phyloP scores from a whole-genome alignment of 108 stramenopile genomes.

The Skeletonema potamos region DNA sequence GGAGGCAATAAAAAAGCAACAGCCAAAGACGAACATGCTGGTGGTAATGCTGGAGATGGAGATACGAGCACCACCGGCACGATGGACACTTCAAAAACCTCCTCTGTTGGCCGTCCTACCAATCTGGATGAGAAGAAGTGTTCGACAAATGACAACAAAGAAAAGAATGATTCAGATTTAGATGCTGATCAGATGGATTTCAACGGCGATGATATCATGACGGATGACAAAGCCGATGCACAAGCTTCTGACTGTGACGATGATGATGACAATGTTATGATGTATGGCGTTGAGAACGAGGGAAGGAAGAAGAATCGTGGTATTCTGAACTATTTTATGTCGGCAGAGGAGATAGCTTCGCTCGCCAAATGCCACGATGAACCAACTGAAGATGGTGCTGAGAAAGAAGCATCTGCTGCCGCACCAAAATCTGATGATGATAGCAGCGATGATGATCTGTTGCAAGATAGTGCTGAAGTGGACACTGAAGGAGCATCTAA shows the following conservation, averaged over 20 bases:
- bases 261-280: constrained; percentile 1
- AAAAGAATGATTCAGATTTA: background rate
- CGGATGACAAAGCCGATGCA: background rate
- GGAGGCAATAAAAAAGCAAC: background rate
- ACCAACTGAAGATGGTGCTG: background rate
- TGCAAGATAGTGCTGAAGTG: background rate
- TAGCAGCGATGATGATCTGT: background rate
- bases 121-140: background rate
- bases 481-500: background rate
- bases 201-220: background rate
- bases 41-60: background rate
- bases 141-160: background rate
- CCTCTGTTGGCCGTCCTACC: background rate
- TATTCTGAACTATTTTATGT: background rate
- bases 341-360: background rate
- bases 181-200: background rate
- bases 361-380: background rate
- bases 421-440: background rate
- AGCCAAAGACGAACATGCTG: background rate
- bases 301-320: constrained; percentile 1
- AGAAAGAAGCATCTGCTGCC: background rate
- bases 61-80: background rate
- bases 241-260: background rate
- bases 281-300: background rate
- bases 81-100: background rate